Conservation (phyloP, 495 filamentous ascomycete genomes). For the Aspergillus nidulans region DNA sequence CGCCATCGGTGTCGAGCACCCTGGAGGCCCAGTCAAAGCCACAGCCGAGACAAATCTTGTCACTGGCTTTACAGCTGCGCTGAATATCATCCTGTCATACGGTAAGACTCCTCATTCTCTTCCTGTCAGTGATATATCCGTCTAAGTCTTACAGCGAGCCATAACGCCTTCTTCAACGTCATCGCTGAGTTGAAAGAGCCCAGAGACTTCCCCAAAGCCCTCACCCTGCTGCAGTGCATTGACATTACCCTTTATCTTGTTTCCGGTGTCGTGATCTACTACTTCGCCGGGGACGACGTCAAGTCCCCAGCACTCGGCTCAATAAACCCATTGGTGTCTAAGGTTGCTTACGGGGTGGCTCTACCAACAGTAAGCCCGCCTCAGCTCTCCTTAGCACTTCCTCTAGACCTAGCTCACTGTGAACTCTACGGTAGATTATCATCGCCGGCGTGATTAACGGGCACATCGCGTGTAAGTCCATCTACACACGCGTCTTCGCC, state of each 20-base stretch:
- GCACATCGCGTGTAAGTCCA: conserved; percentile 57
- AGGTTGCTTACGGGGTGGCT: conserved; percentile 71
- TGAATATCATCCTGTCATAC: conserved; percentile 47
- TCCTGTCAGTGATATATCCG: too few species aligned
- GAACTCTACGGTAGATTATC: conserved; percentile 41
- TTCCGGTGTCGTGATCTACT: conserved; percentile 56
- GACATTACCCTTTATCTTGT: conserved; percentile 62
- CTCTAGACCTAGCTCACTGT: background rate
- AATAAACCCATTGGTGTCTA: conserved; percentile 56
- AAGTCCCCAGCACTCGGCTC: conserved; percentile 69
- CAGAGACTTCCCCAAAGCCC: conserved; percentile 60
- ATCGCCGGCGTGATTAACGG: conserved; percentile 66
- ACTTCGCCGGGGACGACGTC: conserved; percentile 63
- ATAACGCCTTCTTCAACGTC: conserved; percentile 70
- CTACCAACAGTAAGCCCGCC: conserved; percentile 54
- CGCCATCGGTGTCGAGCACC: conserved; percentile 48
- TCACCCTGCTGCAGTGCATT: conserved; percentile 57
- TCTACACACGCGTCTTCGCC: conserved; percentile 59
- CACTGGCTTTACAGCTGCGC: conserved; percentile 38
- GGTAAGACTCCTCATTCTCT: conserved; percentile 21
- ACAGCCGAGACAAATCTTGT: conserved; percentile 27
- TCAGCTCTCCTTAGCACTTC: background rate
- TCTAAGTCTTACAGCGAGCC: too few species aligned
- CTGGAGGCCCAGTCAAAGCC: conserved; percentile 22
- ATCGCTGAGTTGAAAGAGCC: conserved; percentile 72